phyloP scores from a whole-genome alignment of 2,329 filamentous ascomycete species.

The Fragosphaeria purpurea region DNA sequence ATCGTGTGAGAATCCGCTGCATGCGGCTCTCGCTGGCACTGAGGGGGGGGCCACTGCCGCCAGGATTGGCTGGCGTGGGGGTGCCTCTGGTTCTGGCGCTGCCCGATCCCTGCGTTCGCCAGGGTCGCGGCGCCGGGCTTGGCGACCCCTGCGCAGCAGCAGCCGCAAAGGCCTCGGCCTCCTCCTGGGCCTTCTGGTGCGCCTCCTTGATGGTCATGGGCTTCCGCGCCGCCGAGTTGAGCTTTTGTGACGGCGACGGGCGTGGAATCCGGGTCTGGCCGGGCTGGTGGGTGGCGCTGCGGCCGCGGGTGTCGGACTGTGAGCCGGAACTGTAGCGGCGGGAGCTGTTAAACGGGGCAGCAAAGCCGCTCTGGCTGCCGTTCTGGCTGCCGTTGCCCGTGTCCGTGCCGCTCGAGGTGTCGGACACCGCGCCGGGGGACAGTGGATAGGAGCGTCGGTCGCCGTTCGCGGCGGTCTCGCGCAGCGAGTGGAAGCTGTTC shows the following conservation, averaged over 20 bases:
- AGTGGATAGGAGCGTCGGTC: neutral
- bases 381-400: neutral
- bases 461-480: conserved; percentile 5
- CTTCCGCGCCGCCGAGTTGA: conserved; percentile 12
- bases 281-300: conserved; percentile 2
- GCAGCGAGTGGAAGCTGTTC: conserved; percentile 10
- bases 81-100: neutral
- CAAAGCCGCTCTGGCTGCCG: neutral
- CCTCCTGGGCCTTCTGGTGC: conserved; percentile 26
- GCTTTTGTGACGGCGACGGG: conserved; percentile 15
- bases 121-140: conserved; percentile 39
- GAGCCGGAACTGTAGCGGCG: conserved; percentile 17
- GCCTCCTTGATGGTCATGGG: conserved; percentile 34
- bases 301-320: conserved; percentile 12
- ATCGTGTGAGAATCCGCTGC: conserved; percentile 14
- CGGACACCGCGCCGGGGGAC: conserved; percentile 8
- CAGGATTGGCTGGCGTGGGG: conserved; percentile 9
- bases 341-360: neutral
- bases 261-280: conserved; percentile 21
- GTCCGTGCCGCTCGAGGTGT: conserved; percentile 7
- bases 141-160: conserved; percentile 29
- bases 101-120: conserved; percentile 26
- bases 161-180: conserved; percentile 16
- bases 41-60: neutral
- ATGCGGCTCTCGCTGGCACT: conserved; percentile 13